These are phyloP conservation scores for Suillus brevipes DNA, from an alignment of 768 basidiomycete species.

Conservation along the genomic window DNA sequence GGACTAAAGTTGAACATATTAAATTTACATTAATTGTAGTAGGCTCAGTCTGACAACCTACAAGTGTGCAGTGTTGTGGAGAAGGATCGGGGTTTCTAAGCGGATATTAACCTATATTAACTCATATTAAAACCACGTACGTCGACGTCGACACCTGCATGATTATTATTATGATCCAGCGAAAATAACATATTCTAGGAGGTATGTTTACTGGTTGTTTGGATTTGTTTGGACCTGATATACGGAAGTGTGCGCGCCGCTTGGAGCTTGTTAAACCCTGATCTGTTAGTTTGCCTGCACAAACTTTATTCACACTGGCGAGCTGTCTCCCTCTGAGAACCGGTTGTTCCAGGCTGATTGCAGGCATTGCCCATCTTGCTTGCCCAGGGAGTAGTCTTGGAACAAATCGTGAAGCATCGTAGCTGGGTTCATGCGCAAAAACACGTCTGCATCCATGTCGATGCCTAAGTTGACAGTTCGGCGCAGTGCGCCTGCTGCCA, in stretches of 20 bases:
- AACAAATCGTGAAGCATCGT: neutral
- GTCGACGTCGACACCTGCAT: neutral
- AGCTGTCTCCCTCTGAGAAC: neutral
- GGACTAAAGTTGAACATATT: neutral
- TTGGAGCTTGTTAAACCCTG: neutral
- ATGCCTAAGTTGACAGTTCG: conserved; percentile 2
- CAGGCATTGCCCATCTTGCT: no score
- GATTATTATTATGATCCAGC: neutral
- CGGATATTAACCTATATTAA: conserved; percentile 4
- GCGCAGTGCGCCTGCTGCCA: neutral
- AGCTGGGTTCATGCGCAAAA: neutral
- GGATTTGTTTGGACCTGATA: neutral
- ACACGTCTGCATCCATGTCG: neutral
- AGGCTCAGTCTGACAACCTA: neutral
- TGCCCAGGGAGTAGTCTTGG: neutral
- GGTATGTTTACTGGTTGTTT: neutral
- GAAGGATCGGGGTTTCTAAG: neutral
- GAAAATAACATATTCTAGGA: neutral
- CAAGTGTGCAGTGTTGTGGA: neutral
- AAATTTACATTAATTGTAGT: neutral
- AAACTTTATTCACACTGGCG: neutral
- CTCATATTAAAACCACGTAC: neutral
- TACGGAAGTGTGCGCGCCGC: no score
- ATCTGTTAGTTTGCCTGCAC: neutral
- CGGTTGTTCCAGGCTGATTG: neutral